Conservation (phyloP, 805 yeast species). For the Maudiozyma bulderi region DNA sequence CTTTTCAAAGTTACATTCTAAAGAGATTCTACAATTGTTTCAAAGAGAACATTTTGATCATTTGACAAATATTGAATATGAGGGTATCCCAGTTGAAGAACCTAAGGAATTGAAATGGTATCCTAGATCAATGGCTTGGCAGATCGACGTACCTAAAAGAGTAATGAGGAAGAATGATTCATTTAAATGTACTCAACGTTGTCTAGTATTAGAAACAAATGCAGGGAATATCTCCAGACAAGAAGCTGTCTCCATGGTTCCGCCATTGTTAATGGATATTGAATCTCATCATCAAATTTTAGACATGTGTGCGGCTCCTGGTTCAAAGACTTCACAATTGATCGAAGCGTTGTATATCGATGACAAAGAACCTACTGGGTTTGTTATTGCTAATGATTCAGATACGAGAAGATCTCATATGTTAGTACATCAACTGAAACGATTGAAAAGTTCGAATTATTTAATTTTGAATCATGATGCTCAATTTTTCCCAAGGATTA, state of each 20-base stretch:
- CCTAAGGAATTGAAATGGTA: conserved; percentile 79
- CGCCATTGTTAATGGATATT: conserved; percentile 85
- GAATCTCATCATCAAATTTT: conserved; percentile 86
- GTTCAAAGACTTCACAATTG: conserved; percentile 93
- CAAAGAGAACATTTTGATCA: conserved; percentile 62
- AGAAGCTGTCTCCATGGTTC: conserved; percentile 98
- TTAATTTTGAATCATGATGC: conserved; percentile 96
- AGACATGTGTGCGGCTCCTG: conserved; percentile 99
- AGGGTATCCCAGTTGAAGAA: conserved; percentile 57
- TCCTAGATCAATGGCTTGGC: conserved; percentile 86
- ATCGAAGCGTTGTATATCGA: conserved; percentile 74
- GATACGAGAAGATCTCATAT: conserved; percentile 93
- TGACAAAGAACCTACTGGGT: conserved; percentile 58
- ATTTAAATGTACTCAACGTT: conserved; percentile 80
- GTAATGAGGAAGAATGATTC: conserved; percentile 79
- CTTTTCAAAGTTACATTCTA: conserved; percentile 63
- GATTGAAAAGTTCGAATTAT: conserved; percentile 86
- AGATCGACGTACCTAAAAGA: conserved; percentile 81
- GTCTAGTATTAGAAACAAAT: conserved; percentile 86
- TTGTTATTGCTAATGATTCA: conserved; percentile 94
- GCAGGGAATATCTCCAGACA: conserved; percentile 94
- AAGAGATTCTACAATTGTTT: conserved; percentile 64
- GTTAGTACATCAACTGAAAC: conserved; percentile 94
- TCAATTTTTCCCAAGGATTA: conserved; percentile 82
- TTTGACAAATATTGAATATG: conserved; percentile 55